Conservation (phyloP, 73 alveolate genomes). For the Paramecium tetraurelia region DNA sequence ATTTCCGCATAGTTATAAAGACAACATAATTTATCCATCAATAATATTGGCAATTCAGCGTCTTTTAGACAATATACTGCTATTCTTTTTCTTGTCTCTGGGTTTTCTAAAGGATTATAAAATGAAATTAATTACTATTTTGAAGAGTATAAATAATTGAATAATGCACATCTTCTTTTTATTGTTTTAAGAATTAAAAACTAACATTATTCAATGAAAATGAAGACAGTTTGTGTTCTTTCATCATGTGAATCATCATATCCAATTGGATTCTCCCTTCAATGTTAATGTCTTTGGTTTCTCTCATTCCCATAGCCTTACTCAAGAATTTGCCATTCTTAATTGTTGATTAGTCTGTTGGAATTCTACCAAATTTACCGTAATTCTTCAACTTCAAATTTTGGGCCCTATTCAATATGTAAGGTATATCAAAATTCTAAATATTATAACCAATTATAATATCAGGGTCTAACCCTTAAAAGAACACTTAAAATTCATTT, state of each 20-base stretch:
- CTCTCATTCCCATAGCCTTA: constrained; percentile 97
- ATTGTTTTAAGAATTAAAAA: constrained; percentile 94
- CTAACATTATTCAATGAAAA: constrained; percentile 98
- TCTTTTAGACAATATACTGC: constrained; percentile 99
- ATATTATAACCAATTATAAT: constrained; percentile 99
- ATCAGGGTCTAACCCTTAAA: constrained; percentile 97
- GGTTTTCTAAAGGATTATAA: constrained; percentile 46
- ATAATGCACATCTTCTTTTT: constrained; percentile 99
- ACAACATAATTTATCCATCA: constrained; percentile 94
- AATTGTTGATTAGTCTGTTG: constrained; percentile 68
- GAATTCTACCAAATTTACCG: constrained; percentile 85
- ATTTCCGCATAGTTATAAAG: constrained; percentile 94
- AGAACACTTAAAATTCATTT: constrained; percentile 88
- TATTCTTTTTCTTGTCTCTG: constrained; percentile 95
- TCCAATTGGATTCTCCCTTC: constrained; percentile 98
- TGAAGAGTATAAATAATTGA: constrained; percentile 67
- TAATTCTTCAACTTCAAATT: constrained; percentile 74
- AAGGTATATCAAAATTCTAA: constrained; percentile 97
- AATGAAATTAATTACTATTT: constrained; percentile 57
- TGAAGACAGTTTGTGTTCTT: constrained; percentile 97
- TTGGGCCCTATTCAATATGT: constrained; percentile 90
- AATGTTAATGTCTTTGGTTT: constrained; percentile 90
- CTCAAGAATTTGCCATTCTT: constrained; percentile 87
- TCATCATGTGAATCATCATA: constrained; percentile 95
- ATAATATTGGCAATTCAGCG: constrained; percentile 89